Evolutionary conservation across 2,329 filamentous ascomycete species (phyloP).

Genomic region (Fusarium napiforme): DNA sequence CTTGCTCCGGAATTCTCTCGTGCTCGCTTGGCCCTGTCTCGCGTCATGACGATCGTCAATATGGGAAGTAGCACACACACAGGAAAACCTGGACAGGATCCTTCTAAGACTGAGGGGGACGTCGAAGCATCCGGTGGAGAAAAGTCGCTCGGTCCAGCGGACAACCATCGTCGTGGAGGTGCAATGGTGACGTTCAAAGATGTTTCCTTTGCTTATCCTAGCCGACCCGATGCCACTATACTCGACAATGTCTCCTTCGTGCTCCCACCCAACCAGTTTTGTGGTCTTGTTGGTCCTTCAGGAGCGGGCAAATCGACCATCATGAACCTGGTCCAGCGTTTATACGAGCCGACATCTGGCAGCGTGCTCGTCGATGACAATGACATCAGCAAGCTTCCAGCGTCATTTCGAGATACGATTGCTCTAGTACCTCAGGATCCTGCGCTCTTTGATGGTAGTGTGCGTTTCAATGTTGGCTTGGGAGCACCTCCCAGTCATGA

Average conservation of each 20-base stretch:
- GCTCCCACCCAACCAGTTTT: constrained; percentile 68
- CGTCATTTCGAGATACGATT: constrained; percentile 61
- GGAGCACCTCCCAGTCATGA: constrained; percentile 65
- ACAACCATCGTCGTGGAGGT: constrained; percentile 43
- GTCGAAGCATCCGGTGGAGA: constrained; percentile 52
- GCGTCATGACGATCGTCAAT: background rate
- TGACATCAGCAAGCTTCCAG: constrained; percentile 55
- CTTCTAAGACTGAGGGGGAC: constrained; percentile 45
- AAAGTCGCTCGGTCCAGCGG: constrained; percentile 25
- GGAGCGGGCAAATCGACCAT: constrained; percentile 76
- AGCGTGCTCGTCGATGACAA: constrained; percentile 55
- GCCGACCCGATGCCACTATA: constrained; percentile 67
- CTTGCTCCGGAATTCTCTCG: background rate
- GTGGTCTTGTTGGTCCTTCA: constrained; percentile 71
- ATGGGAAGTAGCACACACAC: constrained; percentile 5
- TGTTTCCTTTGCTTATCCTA: constrained; percentile 73
- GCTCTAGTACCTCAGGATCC: constrained; percentile 68
- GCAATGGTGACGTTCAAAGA: constrained; percentile 65
- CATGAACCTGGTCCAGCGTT: constrained; percentile 63
- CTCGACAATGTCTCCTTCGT: constrained; percentile 66
- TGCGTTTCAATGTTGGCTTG: constrained; percentile 65
- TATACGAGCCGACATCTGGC: constrained; percentile 58
- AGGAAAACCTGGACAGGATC: constrained; percentile 18
- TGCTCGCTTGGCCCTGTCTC: background rate
- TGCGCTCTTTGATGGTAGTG: constrained; percentile 66